Base-by-base conservation (phyloP, 768 basidiomycete genomes). In the Mycena floridula region DNA sequence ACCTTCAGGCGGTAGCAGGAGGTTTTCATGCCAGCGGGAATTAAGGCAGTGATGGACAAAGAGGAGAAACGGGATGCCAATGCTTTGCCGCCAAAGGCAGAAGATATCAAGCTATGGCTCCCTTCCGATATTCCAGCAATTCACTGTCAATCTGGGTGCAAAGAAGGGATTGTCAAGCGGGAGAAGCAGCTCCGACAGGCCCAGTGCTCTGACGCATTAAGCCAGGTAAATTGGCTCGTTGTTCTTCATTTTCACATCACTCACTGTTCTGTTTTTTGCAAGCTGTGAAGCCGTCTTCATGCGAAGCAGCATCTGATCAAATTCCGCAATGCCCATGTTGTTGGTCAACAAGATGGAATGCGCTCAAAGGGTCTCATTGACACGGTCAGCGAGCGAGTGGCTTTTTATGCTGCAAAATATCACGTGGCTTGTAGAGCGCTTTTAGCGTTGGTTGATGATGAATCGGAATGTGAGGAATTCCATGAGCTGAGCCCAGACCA, bases 31-130 rank as follows among this genome's bases (percentile, higher is more conserved):
- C 49, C 52, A 3, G 49, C 48, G 2, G 50, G 37, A 4, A 13
- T 13, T 1, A 16, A 22, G 3, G 7, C 46, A 1, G 18, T 28
- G 38, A 26, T 25, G 42, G 40, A 16, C 4, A 47, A 35, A 15
- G 53, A 54, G 25, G 37, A 46, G 12, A 12, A n/a, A 7, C 42
- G 48, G 8, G 45, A 46, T 39, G 2, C 18, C 3, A 42, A 46
- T 4, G 5, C 37, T 4, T 28, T 26, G 1, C 38, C 48, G 18
- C 27, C 37, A 9, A 25, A 24, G 16, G 49, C 53, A 15, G 53
- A 50, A 38, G 42, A 40, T 28, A 37, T 50, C 2, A 37, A 40
- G 39, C 27, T 54, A 1, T 51, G 16, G 11, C 38, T 51, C 27
- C 46, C 44, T 3, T 30, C 43, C 0, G 24, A 45, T 2, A 24